A percentile compares a stretch with the other conserved stretches of the same genome.
Conservation (phyloP, 768 basidiomycete genomes). For the Chalciporus sphaerocephalus region DNA sequence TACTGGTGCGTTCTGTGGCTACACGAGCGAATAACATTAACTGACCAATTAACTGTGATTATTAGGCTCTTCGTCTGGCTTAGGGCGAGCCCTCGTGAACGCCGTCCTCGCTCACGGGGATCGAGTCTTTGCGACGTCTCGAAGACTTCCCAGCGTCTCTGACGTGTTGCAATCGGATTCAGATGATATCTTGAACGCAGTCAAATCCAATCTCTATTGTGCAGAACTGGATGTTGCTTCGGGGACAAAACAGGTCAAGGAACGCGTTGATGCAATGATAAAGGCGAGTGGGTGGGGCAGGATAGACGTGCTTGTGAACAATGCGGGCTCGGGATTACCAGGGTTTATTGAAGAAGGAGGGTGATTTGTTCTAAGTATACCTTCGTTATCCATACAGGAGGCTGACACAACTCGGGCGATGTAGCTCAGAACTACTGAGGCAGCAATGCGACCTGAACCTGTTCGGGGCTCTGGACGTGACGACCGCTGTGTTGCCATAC, state of each 20-base stretch:
- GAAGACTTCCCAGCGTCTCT: constrained; percentile 40
- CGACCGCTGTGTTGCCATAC: constrained; percentile 48
- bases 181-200: neutral
- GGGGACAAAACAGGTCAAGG: constrained; percentile 39
- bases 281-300: constrained; percentile 40
- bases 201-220: constrained; percentile 37
- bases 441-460: constrained; percentile 40
- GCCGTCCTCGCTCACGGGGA: constrained; percentile 53
- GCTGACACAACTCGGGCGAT: no score
- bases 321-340: constrained; percentile 49
- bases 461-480: constrained; percentile 44
- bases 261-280: constrained; percentile 41
- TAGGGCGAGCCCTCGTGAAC: constrained; percentile 49
- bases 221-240: constrained; percentile 51
- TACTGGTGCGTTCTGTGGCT: constrained; percentile 10
- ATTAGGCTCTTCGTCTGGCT: constrained; percentile 54
- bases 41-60: no score
- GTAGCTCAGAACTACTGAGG: constrained; percentile 31
- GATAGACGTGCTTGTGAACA: constrained; percentile 62
- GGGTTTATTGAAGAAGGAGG: constrained; percentile 56
- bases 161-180: constrained; percentile 23
- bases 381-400: no score
- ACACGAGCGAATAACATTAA: neutral
- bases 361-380: no score
- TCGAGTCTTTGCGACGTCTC: constrained; percentile 57